Conservation (phyloP, 2,329 filamentous ascomycete species). For the Fusarium sp. region DNA sequence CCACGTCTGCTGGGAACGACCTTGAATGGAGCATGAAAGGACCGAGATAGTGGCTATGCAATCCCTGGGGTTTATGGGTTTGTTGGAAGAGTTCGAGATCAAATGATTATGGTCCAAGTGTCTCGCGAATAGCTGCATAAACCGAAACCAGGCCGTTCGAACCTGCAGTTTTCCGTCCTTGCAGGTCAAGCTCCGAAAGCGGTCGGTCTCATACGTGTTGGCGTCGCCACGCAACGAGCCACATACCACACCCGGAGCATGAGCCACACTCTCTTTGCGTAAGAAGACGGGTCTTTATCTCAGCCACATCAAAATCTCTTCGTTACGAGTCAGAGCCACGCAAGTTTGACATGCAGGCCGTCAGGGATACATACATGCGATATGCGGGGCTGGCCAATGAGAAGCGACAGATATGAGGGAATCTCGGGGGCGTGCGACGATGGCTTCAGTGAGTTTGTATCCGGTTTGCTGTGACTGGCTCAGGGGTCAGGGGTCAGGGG, state of each 20-base stretch:
- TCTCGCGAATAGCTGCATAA: slow-evolving; percentile 17
- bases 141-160: slow-evolving; percentile 25
- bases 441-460: slow-evolving; percentile 17
- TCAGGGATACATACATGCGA: slow-evolving; percentile 22
- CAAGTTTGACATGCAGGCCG: slow-evolving; percentile 38
- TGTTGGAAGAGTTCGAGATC: background rate
- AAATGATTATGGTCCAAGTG: slow-evolving; percentile 19
- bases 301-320: slow-evolving; percentile 33
- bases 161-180: background rate
- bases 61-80: slow-evolving; percentile 6
- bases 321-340: slow-evolving; percentile 34
- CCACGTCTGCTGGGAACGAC: background rate
- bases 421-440: slow-evolving; percentile 23
- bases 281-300: background rate
- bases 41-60: slow-evolving; percentile 14
- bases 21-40: slow-evolving; percentile 7
- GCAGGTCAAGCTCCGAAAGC: slow-evolving; percentile 12
- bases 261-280: slow-evolving; percentile 22
- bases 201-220: slow-evolving; percentile 19
- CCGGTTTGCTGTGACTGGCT: slow-evolving; percentile 26
- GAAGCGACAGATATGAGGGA: background rate
- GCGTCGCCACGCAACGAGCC: slow-evolving; percentile 20
- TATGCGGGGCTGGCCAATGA: slow-evolving; percentile 36
- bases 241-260: slow-evolving; percentile 9
- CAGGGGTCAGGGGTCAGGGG: slow-evolving; percentile 30